Evolutionary conservation across 164 flowering plant genomes (phyloP).

Genomic region (Macadamia integrifolia): DNA sequence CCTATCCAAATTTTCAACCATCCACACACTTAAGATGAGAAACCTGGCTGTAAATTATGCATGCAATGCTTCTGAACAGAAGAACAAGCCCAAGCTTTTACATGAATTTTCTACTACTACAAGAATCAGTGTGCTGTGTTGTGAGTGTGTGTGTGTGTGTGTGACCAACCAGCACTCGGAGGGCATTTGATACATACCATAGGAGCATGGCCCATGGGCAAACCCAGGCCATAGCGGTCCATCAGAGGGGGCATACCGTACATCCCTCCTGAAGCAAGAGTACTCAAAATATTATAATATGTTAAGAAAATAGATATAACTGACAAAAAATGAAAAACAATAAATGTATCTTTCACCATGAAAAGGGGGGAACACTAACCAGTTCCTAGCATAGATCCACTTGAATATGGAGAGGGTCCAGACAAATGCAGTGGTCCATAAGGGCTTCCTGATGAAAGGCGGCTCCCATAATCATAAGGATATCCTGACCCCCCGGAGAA

Average conservation of each 20-base stretch:
- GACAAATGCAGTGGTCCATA: constrained; percentile 72
- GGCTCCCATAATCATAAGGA: constrained; percentile 70
- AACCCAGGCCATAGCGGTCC: constrained; percentile 77
- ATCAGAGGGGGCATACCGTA: constrained; percentile 75
- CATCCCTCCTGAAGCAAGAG: constrained; percentile 50
- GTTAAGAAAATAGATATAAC: neutral
- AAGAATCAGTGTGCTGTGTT: too few species aligned
- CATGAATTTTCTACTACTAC: too few species aligned
- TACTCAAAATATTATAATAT: neutral
- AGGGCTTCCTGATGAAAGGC: constrained; percentile 82
- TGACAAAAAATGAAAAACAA: neutral
- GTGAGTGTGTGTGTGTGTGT: too few species aligned
- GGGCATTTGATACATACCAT: constrained; percentile 48
- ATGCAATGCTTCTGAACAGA: too few species aligned
- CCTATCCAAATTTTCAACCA: constrained; percentile 35
- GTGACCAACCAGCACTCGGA: neutral
- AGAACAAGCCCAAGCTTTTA: too few species aligned
- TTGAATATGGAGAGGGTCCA: constrained; percentile 70
- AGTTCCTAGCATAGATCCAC: constrained; percentile 80
- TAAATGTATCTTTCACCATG: neutral
- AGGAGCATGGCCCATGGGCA: constrained; percentile 64
- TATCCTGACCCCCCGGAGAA: constrained; percentile 84
- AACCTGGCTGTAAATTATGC: too few species aligned
- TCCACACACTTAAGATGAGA: too few species aligned
- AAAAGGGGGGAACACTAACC: constrained; percentile 24